Percentiles rank a stretch among this genome's conserved stretches.
These are phyloP conservation scores for Luffa aegyptiaca DNA, from an alignment of 306 rosid genomes.

Conservation along the genomic window DNA sequence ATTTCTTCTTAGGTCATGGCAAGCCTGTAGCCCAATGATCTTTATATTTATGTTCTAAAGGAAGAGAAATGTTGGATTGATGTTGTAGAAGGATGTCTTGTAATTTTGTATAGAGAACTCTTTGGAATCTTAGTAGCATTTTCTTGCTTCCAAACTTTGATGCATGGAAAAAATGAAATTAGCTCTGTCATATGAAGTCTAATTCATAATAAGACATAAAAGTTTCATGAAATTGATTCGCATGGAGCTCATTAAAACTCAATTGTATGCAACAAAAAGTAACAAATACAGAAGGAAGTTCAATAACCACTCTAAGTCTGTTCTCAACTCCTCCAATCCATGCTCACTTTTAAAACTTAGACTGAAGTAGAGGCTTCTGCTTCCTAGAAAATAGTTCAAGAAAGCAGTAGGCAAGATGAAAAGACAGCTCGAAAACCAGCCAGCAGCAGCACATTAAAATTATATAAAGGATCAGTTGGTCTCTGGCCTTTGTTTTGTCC, in stretches of 20 bases:
- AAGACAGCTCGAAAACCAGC: slow-evolving; percentile 5
- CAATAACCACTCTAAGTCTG: slow-evolving; percentile 27
- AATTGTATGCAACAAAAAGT: slow-evolving; percentile 18
- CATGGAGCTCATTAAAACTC: not conserved
- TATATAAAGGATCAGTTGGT: not conserved
- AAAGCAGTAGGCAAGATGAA: slow-evolving; percentile 22
- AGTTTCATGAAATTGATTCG: not conserved
- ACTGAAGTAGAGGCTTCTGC: slow-evolving; percentile 39
- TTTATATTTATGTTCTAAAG: not conserved
- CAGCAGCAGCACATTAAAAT: not conserved
- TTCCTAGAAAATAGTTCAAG: slow-evolving; percentile 39
- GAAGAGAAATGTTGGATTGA: not conserved
- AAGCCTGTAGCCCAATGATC: not conserved
- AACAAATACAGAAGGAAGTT: slow-evolving; percentile 28
- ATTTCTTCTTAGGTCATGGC: not conserved
- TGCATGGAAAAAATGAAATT: not conserved
- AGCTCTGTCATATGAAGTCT: not conserved
- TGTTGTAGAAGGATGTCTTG: not conserved
- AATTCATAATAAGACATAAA: not conserved
- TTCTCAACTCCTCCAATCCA: slow-evolving; percentile 5
- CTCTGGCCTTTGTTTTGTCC: slow-evolving; percentile 1
- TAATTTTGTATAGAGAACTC: not conserved
- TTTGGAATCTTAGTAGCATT: not conserved
- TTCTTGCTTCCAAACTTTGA: not conserved
- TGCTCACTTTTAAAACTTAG: slow-evolving; percentile 39